A percentile compares a stretch with the other conserved stretches of the same genome.
These are phyloP conservation scores for Podospora comata DNA, from an alignment of 495 filamentous ascomycete genomes.

Conservation along the genomic window DNA sequence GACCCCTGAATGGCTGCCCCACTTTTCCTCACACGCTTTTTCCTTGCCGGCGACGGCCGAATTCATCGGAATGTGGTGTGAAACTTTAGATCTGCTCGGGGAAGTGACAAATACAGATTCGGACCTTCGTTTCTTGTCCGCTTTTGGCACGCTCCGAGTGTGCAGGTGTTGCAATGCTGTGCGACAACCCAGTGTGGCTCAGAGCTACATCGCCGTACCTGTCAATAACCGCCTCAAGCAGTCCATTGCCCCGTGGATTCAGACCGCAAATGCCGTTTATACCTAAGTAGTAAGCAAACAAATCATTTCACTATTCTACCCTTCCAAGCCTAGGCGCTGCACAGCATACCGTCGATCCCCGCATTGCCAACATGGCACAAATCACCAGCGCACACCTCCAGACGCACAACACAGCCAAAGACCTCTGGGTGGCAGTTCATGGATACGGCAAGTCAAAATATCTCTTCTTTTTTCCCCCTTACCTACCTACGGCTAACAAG, in stretches of 20 bases:
- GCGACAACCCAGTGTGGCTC: not conserved
- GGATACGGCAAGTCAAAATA: too few relatives aligned
- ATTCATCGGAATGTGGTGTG: not conserved
- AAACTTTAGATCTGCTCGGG: too few relatives aligned
- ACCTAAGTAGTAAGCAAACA: not conserved
- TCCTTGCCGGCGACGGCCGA: not conserved
- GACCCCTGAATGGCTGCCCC: not conserved
- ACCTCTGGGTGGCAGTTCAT: constrained; percentile 17
- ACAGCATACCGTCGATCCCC: too few relatives aligned
- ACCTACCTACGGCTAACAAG: too few relatives aligned
- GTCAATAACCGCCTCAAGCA: not conserved
- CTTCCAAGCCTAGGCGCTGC: too few relatives aligned
- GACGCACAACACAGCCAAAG: too few relatives aligned
- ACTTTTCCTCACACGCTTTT: not conserved
- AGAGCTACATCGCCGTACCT: not conserved
- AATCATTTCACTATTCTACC: too few relatives aligned
- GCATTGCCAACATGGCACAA: not conserved
- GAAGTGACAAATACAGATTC: too few relatives aligned
- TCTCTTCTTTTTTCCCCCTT: too few relatives aligned
- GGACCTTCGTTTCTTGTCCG: not conserved
- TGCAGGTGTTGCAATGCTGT: not conserved
- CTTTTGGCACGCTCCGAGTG: not conserved
- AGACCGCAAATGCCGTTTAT: not conserved
- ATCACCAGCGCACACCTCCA: not conserved
- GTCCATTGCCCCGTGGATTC: not conserved